Conservation (phyloP, 2,329 filamentous ascomycete genomes). For the Dissoconium aciculare region DNA sequence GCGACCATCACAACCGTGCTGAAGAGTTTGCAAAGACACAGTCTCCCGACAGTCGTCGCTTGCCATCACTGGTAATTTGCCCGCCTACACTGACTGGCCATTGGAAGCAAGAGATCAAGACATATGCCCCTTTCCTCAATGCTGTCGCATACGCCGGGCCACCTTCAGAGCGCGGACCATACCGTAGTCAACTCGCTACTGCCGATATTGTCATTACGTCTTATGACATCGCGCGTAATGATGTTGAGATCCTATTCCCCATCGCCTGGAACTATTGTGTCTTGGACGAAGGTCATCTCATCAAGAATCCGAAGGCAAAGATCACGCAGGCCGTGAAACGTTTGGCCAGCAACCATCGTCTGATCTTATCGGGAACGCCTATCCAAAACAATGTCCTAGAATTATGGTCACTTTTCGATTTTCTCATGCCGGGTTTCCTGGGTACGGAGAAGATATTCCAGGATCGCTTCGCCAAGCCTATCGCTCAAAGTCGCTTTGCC, state of each 20-base stretch:
- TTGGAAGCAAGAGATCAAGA: constrained; percentile 95
- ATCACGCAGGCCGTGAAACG: constrained; percentile 86
- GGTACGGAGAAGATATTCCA: constrained; percentile 94
- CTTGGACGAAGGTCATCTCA: constrained; percentile 90
- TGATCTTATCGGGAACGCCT: constrained; percentile 91
- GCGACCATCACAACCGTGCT: constrained; percentile 84
- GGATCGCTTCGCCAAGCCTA: constrained; percentile 87
- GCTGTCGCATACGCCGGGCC: constrained; percentile 85
- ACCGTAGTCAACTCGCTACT: constrained; percentile 53
- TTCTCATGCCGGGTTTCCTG: constrained; percentile 95
- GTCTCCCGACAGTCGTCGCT: constrained; percentile 57
- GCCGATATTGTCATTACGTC: constrained; percentile 94
- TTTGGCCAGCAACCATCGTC: constrained; percentile 76
- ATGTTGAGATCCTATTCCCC: constrained; percentile 67
- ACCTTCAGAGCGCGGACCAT: constrained; percentile 59
- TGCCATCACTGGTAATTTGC: constrained; percentile 90
- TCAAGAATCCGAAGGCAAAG: constrained; percentile 97
- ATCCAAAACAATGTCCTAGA: constrained; percentile 98
- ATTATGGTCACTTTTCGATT: constrained; percentile 95
- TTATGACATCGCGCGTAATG: constrained; percentile 94
- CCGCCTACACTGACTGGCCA: constrained; percentile 92
- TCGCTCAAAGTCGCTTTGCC: constrained; percentile 83
- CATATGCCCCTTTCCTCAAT: constrained; percentile 85
- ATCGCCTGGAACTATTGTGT: constrained; percentile 96
- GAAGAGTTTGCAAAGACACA: constrained; percentile 78